These are phyloP conservation scores for Lathyrus tuberosus DNA, from an alignment of 306 rosid genomes.

Conservation along the genomic window DNA sequence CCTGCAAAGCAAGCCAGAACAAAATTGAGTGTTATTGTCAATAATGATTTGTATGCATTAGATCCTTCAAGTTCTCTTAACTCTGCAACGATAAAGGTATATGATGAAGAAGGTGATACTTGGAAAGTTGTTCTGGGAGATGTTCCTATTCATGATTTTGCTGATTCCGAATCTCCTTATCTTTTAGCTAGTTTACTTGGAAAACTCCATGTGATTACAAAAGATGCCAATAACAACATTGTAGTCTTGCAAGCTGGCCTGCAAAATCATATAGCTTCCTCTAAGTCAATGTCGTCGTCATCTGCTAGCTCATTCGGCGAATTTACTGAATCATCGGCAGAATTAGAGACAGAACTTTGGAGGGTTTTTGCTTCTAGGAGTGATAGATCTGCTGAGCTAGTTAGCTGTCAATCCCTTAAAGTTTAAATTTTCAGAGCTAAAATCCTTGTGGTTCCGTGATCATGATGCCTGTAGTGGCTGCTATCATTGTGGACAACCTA, in stretches of 20 bases:
- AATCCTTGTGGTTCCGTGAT: constrained; percentile 7
- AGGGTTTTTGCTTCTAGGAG: constrained; percentile 43
- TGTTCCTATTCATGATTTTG: constrained; percentile 47
- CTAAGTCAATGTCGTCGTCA: constrained; percentile 22
- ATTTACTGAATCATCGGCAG: constrained; percentile 37
- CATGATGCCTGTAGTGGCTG: constrained; percentile 10
- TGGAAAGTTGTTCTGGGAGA: constrained; percentile 56
- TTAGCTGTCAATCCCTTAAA: constrained; percentile 52
- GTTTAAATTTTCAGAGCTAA: constrained; percentile 35
- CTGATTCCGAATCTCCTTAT: constrained; percentile 53
- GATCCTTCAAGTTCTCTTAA: constrained; percentile 51
- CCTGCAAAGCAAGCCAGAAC: constrained; percentile 61
- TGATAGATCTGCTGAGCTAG: constrained; percentile 48
- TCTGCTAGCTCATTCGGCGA: constrained; percentile 33
- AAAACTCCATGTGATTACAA: constrained; percentile 52
- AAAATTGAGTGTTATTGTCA: constrained; percentile 43
- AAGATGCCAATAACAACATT: constrained; percentile 51
- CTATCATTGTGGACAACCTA: constrained; percentile 18
- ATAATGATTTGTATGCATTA: constrained; percentile 47
- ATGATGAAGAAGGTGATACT: constrained; percentile 49
- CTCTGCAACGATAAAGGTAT: constrained; percentile 48
- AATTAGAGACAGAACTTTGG: constrained; percentile 44
- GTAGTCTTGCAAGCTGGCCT: constrained; percentile 48
- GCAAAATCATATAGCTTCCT: constrained; percentile 39
- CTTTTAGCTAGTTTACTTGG: constrained; percentile 55